Evolutionary conservation across 208 protist genomes (phyloP).

Genomic region (Baffinella frigidus): DNA sequence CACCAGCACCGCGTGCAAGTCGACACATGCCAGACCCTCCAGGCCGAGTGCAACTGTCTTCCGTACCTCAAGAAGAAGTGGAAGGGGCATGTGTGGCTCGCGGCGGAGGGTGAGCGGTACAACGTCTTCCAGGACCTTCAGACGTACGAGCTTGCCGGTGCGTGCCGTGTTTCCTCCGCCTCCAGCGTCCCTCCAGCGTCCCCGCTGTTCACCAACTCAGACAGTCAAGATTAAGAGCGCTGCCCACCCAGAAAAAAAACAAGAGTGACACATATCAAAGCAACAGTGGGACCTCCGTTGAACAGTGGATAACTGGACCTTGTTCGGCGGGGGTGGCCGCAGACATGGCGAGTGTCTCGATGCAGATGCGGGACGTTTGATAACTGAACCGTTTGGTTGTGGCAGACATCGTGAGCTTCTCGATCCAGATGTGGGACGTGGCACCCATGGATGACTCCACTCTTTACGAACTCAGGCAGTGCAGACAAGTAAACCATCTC

Average conservation of each 20-base stretch:
- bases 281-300: neutral
- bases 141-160: neutral
- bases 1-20: neutral
- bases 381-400: too few species aligned
- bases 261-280: too few species aligned
- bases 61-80: neutral
- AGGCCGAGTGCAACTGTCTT: slow-evolving; percentile 30
- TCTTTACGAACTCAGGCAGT: too few species aligned
- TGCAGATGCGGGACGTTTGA: too few species aligned
- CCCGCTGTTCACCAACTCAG: too few species aligned
- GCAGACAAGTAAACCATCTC: too few species aligned
- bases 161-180: neutral
- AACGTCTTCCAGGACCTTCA: neutral
- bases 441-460: too few species aligned
- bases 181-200: neutral
- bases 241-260: too few species aligned
- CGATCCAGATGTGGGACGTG: neutral
- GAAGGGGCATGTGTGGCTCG: neutral
- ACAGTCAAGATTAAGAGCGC: too few species aligned
- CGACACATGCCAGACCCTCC: neutral
- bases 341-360: too few species aligned
- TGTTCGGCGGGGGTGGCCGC: too few species aligned
- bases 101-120: neutral
- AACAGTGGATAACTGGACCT: neutral
- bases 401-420: too few species aligned